Evolutionary conservation across 2,329 filamentous ascomycete genomes (phyloP), one percentile per base, ranked within the genome.

Genomic region (Colletotrichum trifolii): DNA sequence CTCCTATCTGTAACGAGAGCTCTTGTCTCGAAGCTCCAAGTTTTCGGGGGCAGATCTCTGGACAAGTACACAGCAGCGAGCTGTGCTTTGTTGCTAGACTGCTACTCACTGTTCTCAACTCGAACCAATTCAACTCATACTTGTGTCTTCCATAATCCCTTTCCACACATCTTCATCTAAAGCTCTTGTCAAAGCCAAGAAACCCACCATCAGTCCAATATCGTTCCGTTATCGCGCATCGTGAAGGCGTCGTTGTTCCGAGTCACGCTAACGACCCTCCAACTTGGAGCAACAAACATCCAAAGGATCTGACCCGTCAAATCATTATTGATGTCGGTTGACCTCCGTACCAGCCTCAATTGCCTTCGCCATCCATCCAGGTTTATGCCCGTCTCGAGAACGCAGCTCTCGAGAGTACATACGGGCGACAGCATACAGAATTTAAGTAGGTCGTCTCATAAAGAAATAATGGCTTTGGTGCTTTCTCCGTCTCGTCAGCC

Each of bases 301-400:
- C 70, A 58, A 63, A 64, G 55, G 60, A 66, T 52, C 15, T 60
- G n/a, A 64, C 56, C 53, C 52, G 53, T 68, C 65, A 65, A 67
- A 69, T 75, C 81, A 73, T 83, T 72, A 82, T 85, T 85, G 83
- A 86, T 86, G 84, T 86, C 84, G 83, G 81, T 85, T 84, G 83
- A 85, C 78, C 75, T 83, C 71, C 83, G 83, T 70, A 81, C 79
- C 73, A 83, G 82, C 76, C 82, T 85, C 74, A 81, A 85, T 69
- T 86, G 84, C 76, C 79, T 86, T 73, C 82, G 82, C 73, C 82
- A 85, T 76, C 84, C 84, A 65, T 82, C 81, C 71, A 83, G 83
- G 75, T 86, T 85, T 77, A 85, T 85, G 83, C 79, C 83, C 77
- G 77, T 84, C 71, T 85, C 83, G 72, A 83, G 84, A 82, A 81